A percentile compares a stretch with the other conserved stretches of the same genome.
Conservation (phyloP, 495 filamentous ascomycete species). For the Hypomontagnella monticulosa region DNA sequence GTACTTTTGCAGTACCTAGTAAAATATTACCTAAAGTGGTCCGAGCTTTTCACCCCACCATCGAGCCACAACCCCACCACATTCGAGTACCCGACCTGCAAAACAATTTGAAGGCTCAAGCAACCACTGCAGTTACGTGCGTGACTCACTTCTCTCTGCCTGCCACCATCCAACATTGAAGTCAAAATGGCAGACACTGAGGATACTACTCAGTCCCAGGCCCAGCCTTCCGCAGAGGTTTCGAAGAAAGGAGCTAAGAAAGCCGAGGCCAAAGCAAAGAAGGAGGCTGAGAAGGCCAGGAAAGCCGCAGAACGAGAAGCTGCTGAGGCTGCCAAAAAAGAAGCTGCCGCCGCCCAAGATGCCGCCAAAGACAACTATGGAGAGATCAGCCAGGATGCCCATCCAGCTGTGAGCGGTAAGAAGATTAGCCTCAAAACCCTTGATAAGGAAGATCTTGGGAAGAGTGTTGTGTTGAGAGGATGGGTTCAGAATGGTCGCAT, state of each 20-base stretch:
- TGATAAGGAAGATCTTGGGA: constrained; percentile 68
- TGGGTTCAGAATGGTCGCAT: constrained; percentile 87
- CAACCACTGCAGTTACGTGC: too few species aligned
- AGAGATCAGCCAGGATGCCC: constrained; percentile 47
- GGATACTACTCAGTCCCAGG: constrained; percentile 40
- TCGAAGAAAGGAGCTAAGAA: constrained; percentile 66
- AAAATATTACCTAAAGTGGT: too few species aligned
- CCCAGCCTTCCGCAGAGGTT: too few species aligned
- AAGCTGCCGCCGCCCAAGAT: constrained; percentile 63
- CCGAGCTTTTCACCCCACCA: too few species aligned
- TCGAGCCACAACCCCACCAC: too few species aligned
- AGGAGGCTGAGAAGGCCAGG: constrained; percentile 60
- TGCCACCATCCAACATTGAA: too few species aligned
- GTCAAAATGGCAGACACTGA: too few species aligned
- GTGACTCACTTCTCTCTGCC: too few species aligned
- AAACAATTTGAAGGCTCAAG: too few species aligned
- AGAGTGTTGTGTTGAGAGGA: constrained; percentile 81
- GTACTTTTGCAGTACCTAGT: too few species aligned
- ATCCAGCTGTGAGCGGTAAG: constrained; percentile 43
- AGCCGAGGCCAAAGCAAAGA: constrained; percentile 62
- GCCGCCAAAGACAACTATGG: constrained; percentile 78
- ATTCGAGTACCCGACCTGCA: too few species aligned
- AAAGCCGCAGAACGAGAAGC: constrained; percentile 62
- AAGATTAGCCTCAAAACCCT: constrained; percentile 64
- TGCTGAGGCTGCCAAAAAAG: constrained; percentile 51